These are phyloP conservation scores for Phanerochaete sordida DNA, from an alignment of 768 basidiomycete genomes.

Conservation along the genomic window DNA sequence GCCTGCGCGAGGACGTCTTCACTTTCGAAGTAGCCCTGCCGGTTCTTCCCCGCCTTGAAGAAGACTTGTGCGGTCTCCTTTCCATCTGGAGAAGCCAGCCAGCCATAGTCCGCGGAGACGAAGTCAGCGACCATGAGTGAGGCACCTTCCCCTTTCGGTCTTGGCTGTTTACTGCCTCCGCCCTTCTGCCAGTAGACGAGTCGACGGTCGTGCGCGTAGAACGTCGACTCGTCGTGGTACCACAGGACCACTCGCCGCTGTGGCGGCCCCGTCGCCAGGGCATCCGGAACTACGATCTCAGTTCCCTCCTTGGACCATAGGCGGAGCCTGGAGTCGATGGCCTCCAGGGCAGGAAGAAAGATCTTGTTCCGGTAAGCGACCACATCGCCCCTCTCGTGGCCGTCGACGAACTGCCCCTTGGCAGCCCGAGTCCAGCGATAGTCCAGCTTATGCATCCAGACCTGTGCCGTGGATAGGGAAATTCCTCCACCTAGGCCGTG, in stretches of 20 bases:
- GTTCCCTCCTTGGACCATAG: not conserved
- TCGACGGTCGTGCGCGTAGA: slow-evolving; percentile 34
- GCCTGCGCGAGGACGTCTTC: slow-evolving; percentile 22
- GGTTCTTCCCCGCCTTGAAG: slow-evolving; percentile 20
- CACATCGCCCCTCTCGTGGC: slow-evolving; percentile 16
- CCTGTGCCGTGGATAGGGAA: slow-evolving; percentile 1
- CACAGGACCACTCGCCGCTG: slow-evolving; percentile 17
- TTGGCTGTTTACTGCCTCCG: not conserved
- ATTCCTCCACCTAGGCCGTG: not conserved
- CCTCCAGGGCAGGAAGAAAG: slow-evolving; percentile 14
- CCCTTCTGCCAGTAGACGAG: not conserved
- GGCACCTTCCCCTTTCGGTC: slow-evolving; percentile 32
- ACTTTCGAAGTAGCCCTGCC: slow-evolving; percentile 24
- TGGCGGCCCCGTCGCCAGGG: too few relatives aligned
- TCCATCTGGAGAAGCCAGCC: slow-evolving; percentile 22
- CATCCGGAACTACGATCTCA: too few relatives aligned
- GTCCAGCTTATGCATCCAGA: slow-evolving; percentile 11
- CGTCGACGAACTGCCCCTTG: slow-evolving; percentile 17
- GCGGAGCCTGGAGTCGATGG: not conserved
- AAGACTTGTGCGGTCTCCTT: slow-evolving; percentile 12
- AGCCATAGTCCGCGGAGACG: slow-evolving; percentile 27
- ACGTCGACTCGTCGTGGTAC: slow-evolving; percentile 39
- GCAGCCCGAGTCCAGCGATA: not conserved
- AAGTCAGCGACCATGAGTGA: slow-evolving; percentile 39
- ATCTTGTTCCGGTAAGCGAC: slow-evolving; percentile 6